Conservation (phyloP, 371 early-diverging fungal species). For the Mortierella sp. region DNA sequence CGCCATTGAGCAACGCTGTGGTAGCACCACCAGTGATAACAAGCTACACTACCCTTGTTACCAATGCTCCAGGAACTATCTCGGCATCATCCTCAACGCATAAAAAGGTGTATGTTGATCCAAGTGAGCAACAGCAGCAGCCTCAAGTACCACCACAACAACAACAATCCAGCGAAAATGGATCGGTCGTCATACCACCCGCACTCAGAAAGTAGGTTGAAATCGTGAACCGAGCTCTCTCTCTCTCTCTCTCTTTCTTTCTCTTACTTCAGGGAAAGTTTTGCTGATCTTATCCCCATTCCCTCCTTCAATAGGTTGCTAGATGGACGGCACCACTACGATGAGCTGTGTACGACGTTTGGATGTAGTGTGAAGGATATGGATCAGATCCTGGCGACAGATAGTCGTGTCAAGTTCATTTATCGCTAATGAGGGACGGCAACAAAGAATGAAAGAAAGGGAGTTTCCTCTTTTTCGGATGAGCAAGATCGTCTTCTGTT, state of each 20-base stretch:
- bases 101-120: not conserved
- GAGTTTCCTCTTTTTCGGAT: not conserved
- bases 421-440: slow-evolving; percentile 21
- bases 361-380: slow-evolving; percentile 69
- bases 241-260: not conserved
- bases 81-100: too few relatives aligned
- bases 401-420: slow-evolving; percentile 49
- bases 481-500: slow-evolving; percentile 16
- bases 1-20: too few relatives aligned
- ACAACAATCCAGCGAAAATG: slow-evolving; percentile 6
- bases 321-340: slow-evolving; percentile 79
- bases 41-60: too few relatives aligned
- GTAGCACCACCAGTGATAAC: too few relatives aligned
- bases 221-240: not conserved
- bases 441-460: slow-evolving; percentile 5
- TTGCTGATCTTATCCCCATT: not conserved
- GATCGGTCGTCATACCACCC: slow-evolving; percentile 23
- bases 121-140: slow-evolving; percentile 10
- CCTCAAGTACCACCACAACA: not conserved
- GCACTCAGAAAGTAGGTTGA: slow-evolving; percentile 29
- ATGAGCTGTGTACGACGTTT: slow-evolving; percentile 76
- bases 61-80: too few relatives aligned
- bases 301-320: slow-evolving; percentile 49
- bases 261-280: not conserved
- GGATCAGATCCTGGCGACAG: slow-evolving; percentile 60